Evolutionary conservation across 2,329 filamentous ascomycete species (phyloP).

Genomic region (Salinomyces thailandicus): DNA sequence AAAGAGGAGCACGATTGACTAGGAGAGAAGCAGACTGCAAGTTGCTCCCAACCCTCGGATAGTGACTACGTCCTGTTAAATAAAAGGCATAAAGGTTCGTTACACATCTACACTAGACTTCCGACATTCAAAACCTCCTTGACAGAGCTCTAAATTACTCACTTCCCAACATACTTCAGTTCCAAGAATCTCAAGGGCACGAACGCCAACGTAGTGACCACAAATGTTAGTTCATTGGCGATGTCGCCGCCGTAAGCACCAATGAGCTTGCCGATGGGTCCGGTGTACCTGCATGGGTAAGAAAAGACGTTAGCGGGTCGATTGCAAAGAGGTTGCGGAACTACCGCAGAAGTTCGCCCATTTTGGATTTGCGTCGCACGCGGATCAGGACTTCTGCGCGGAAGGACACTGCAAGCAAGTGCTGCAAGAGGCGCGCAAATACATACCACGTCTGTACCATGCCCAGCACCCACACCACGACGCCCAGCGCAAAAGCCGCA

Average conservation of each 20-base stretch:
- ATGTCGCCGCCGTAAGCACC: constrained; percentile 43
- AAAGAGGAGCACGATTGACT: too few species aligned
- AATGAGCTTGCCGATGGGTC: constrained; percentile 48
- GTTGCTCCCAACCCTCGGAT: too few species aligned
- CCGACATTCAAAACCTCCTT: too few species aligned
- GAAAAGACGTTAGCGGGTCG: background rate
- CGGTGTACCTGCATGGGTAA: constrained; percentile 24
- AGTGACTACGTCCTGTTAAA: too few species aligned
- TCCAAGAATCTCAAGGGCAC: constrained; percentile 41
- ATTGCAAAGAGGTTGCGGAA: too few species aligned
- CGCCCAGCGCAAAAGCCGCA: constrained; percentile 29
- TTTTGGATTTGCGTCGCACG: too few species aligned
- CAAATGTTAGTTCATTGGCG: constrained; percentile 44
- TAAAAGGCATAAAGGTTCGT: too few species aligned
- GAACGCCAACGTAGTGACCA: constrained; percentile 40
- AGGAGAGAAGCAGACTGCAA: too few species aligned
- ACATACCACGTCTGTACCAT: constrained; percentile 31
- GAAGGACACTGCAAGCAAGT: background rate
- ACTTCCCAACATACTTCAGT: constrained; percentile 35
- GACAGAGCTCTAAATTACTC: background rate
- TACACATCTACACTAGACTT: too few species aligned
- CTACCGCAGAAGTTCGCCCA: too few species aligned
- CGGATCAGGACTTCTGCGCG: too few species aligned
- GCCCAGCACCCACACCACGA: constrained; percentile 42
- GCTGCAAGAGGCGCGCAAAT: background rate